Percentiles rank a stretch among this genome's conserved stretches.
Conservation (phyloP, 1,284 basidiomycete species). For the Termitomyces sp. region DNA sequence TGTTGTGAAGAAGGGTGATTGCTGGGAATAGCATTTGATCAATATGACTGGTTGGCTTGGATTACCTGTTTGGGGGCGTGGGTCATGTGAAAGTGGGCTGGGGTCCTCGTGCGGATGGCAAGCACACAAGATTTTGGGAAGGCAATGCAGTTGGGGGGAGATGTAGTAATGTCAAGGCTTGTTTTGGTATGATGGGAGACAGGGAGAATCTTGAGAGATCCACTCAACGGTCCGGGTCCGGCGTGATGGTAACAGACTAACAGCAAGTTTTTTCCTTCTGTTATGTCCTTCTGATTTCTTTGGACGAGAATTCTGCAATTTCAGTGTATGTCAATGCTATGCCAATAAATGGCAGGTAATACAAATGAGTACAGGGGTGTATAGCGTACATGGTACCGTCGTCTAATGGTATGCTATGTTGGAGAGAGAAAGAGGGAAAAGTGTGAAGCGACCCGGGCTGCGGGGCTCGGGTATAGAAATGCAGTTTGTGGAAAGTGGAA, state of each 20-base stretch:
- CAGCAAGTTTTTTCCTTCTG: not conserved
- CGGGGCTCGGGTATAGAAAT: slow-evolving; percentile 7
- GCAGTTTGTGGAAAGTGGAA: not conserved
- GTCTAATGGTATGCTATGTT: slow-evolving; percentile 23
- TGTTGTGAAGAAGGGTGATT: slow-evolving; percentile 2
- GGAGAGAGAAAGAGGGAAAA: slow-evolving; percentile 13
- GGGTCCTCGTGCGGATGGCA: slow-evolving; percentile 4
- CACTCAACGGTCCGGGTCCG: slow-evolving; percentile 1
- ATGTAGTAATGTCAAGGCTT: slow-evolving; percentile 1
- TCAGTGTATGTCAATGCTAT: slow-evolving; percentile 3
- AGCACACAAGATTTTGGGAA: slow-evolving; percentile 5
- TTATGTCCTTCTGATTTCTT: not conserved
- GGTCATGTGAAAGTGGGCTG: not conserved
- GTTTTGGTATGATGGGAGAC: not conserved
- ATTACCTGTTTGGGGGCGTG: not conserved
- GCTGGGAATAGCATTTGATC: slow-evolving; percentile 12
- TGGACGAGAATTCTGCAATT: not conserved
- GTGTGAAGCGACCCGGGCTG: slow-evolving; percentile 12
- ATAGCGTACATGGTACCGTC: slow-evolving; percentile 24
- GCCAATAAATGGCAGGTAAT: slow-evolving; percentile 10
- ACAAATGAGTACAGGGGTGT: slow-evolving; percentile 20
- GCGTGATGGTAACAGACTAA: not conserved
- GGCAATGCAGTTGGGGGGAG: not conserved
- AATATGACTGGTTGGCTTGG: slow-evolving; percentile 5
- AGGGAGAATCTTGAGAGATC: not conserved